Base-by-base conservation (phyloP, 2,329 filamentous ascomycete genomes). In the Xylariaceae sp. region DNA sequence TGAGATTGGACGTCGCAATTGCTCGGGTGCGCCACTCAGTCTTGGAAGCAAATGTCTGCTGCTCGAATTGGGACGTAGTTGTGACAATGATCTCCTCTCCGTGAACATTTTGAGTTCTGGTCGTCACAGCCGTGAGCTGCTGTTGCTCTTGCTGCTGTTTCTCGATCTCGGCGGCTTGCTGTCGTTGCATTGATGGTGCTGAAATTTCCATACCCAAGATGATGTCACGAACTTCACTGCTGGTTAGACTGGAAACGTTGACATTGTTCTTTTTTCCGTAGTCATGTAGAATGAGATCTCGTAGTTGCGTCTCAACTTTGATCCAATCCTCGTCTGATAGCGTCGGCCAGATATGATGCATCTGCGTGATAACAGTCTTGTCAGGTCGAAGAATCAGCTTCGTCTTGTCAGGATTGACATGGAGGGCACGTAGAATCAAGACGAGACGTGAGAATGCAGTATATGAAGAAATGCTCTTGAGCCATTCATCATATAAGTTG, bases 241-340 rank as follows among this genome's bases (percentile, higher is more conserved):
- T 96, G 1, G 94, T 99, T 73, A 99, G 79, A 70, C 91, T 96
- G 14, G 95, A 95, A 12, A 94, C 93, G 64, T 99, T 99, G 76
- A 99, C 94, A 63, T 97, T 99, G 78, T 99, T 99, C 82, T 99
- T 99, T 83, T 97, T 99, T 68, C 94, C 94, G 69, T 99, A 99
- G 69, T 99, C 94, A 62, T 97, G 97, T 61, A 99, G 70, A 64
- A 99, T 99, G 60, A 99, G 77, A 77, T 99, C 94, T 70, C 94
- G 87, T 40, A 99, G 78, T 68, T 96, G 90, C 42, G 91, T 91
- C 78, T 99, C 94, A n/a, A 99, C 90, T 82, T 97, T 97, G 73
- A 99, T 94, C 94, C 94, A 99, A 58, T 96, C 92, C 63, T 99
- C 94, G 59, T 99, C 94, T 0, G 89, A 87, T 50, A 99, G 76